phyloP scores from a whole-genome alignment of 2,329 filamentous ascomycete genomes.

The Alternaria conjuncta region DNA sequence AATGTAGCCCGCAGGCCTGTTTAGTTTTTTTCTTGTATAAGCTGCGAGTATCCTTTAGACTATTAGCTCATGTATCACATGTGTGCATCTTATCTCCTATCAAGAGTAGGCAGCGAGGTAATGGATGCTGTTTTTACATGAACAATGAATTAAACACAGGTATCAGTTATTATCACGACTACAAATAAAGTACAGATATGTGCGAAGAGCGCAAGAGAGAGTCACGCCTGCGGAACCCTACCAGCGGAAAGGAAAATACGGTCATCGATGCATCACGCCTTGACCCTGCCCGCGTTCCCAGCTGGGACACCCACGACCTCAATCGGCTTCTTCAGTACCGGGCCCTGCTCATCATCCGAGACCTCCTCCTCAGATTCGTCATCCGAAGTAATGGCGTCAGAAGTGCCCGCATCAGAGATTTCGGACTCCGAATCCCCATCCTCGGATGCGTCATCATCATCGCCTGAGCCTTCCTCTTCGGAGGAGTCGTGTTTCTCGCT shows the following conservation, averaged over 20 bases:
- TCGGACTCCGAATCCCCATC: neutral
- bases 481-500: neutral
- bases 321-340: neutral
- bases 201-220: neutral
- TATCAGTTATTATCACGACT: neutral
- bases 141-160: neutral
- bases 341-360: neutral
- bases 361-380: neutral
- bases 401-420: neutral
- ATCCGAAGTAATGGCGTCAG: neutral
- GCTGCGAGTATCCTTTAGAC: neutral
- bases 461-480: neutral
- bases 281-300: neutral
- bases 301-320: neutral
- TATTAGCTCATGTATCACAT: no score
- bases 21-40: neutral
- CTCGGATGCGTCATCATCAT: neutral
- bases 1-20: neutral
- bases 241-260: neutral
- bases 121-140: neutral
- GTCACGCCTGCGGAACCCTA: neutral
- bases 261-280: neutral
- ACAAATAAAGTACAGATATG: neutral
- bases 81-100: neutral
- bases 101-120: neutral